Base-by-base conservation (phyloP, 768 basidiomycete genomes). In the Gloeophyllum trabeum region DNA sequence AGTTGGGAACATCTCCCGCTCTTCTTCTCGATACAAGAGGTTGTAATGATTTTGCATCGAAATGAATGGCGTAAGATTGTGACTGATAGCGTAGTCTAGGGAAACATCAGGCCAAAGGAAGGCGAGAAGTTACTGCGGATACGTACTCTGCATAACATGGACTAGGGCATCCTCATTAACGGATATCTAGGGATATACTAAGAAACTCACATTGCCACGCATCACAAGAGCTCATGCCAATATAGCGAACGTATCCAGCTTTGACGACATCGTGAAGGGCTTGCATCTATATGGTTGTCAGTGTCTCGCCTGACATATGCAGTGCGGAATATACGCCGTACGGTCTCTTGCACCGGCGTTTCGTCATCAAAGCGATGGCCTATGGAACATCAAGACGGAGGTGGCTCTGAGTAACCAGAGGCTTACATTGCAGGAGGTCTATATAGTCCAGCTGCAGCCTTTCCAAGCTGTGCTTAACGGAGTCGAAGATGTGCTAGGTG, bases 401-500 rank as follows among this genome's bases (percentile, higher is more conserved):
- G 4, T 7, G 25, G 21, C 5, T 7, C 12, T 1, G n/a, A n/a
- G n/a, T n/a, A n/a, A n/a, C n/a, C n/a, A n/a, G n/a, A n/a, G n/a
- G n/a, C n/a, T n/a, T n/a, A 57, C 62, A 65, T 50, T 69, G 64
- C 16, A 69, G 55, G 2, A 70, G 43, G 50, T 71, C 71, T 49
- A 73, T 59, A 45, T 70, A 70, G 23, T 70, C 68, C 24, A 65
- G 43, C n/a, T 66, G 61, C 3, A 72, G 58, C 5, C 70, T 48
- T 46, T 66, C 52, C 21, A 71, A 53, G 18, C 58, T 61, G 2
- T 50, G 54, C 42, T 70, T 57, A 41, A 73, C 62, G 5, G 61
- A 51, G 28, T 67, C 70, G 48, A 75, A 71, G 48, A 75, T 71
- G 45, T 71, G 69, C 63, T n/a, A n/a, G n/a, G n/a, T n/a, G n/a